A percentile compares a stretch with the other conserved stretches of the same genome.
Evolutionary conservation across 192 early-diverging fungal species (phyloP).

Genomic region (Umbelopsis isabellina): DNA sequence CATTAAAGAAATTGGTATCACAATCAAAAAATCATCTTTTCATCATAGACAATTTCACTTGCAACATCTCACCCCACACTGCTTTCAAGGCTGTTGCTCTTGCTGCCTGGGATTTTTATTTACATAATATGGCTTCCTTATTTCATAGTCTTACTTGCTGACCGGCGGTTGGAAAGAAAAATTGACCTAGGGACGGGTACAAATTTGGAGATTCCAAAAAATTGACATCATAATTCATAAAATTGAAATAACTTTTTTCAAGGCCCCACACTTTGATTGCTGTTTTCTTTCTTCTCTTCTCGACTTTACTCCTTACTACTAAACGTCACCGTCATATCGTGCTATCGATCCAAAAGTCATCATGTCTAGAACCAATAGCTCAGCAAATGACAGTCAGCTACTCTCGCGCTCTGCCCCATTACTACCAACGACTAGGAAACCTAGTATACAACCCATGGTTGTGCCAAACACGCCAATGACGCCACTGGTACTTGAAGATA

Average conservation of each 20-base stretch:
- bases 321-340: too few relatives aligned
- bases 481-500: slow-evolving; percentile 2
- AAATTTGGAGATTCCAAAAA: too few relatives aligned
- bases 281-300: neutral
- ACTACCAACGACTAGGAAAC: neutral
- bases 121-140: neutral
- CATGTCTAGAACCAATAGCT: too few relatives aligned
- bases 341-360: too few relatives aligned
- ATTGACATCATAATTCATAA: slow-evolving; percentile 16
- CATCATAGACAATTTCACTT: too few relatives aligned
- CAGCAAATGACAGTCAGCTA: neutral
- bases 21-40: neutral
- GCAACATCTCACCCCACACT: too few relatives aligned
- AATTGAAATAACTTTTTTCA: neutral
- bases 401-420: neutral
- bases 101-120: too few relatives aligned
- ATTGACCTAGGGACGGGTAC: neutral
- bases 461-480: slow-evolving; percentile 7
- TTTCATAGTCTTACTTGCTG: neutral
- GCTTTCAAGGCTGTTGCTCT: too few relatives aligned
- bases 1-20: too few relatives aligned
- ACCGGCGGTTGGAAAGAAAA: neutral
- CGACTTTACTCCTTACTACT: neutral
- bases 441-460: neutral
- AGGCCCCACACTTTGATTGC: neutral